phyloP scores from a whole-genome alignment of 352 stramenopile species.

The Pythium oligandrum region DNA sequence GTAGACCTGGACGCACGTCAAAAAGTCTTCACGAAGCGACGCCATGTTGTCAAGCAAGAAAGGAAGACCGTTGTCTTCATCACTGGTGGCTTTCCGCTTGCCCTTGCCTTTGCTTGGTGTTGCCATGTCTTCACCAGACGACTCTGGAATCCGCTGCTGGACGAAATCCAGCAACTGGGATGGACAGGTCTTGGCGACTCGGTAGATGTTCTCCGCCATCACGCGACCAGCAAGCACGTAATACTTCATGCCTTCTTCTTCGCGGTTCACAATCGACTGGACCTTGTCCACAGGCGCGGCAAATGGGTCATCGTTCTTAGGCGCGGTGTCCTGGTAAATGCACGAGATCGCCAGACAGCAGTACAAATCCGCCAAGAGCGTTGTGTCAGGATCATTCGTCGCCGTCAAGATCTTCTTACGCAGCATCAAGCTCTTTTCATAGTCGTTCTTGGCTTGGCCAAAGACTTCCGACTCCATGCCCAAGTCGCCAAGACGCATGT shows the following conservation, averaged over 20 bases:
- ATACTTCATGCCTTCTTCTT: conserved; percentile 67
- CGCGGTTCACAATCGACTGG: conserved; percentile 20
- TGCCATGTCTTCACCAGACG: conserved; percentile 15
- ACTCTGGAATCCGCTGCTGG: conserved; percentile 43
- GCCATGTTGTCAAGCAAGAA: conserved; percentile 53
- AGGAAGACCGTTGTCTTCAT: conserved; percentile 25
- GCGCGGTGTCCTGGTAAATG: conserved; percentile 67
- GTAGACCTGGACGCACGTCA: conserved; percentile 36
- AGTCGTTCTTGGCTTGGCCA: conserved; percentile 67
- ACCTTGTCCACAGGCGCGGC: conserved; percentile 12
- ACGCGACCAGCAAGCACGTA: conserved; percentile 78
- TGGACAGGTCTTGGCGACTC: conserved; percentile 34
- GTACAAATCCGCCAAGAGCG: conserved; percentile 73
- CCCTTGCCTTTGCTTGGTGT: conserved; percentile 47
- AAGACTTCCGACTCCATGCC: conserved; percentile 82
- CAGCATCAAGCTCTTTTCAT: conserved; percentile 71
- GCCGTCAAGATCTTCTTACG: conserved; percentile 62
- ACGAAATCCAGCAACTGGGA: conserved; percentile 48
- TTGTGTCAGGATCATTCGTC: conserved; percentile 71
- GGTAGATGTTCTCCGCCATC: conserved; percentile 81
- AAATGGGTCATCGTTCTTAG: conserved; percentile 15
- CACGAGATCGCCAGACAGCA: conserved; percentile 82
- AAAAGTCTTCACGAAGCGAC: conserved; percentile 48
- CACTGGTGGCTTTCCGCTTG: conserved; percentile 49
- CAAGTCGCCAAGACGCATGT: conserved; percentile 75